These are phyloP conservation scores for Sedum album DNA, from an alignment of 164 flowering plant genomes.

Conservation along the genomic window DNA sequence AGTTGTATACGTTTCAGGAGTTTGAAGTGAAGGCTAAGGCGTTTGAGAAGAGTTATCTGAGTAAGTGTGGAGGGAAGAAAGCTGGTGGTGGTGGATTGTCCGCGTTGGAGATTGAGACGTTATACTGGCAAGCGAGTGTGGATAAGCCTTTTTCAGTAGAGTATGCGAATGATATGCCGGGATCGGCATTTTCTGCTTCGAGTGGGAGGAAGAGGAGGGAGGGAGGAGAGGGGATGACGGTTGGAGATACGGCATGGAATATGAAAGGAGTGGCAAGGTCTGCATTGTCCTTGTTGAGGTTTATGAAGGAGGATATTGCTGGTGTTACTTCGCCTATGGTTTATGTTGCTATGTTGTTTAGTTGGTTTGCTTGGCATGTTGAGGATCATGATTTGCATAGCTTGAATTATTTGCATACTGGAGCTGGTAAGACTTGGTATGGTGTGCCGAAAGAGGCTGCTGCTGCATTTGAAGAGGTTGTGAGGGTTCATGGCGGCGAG, in stretches of 20 bases:
- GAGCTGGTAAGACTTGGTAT: constrained; percentile 96
- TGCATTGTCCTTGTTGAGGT: constrained; percentile 72
- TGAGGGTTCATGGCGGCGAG: constrained; percentile 87
- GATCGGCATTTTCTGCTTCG: constrained; percentile 60
- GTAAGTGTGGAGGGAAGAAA: constrained; percentile 24
- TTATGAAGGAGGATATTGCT: constrained; percentile 98
- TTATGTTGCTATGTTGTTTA: constrained; percentile 92
- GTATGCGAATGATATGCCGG: constrained; percentile 99
- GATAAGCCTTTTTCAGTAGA: constrained; percentile 90
- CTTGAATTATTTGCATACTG: constrained; percentile 91
- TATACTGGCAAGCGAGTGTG: constrained; percentile 82
- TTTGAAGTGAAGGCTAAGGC: constrained; percentile 79
- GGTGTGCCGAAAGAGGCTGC: constrained; percentile 94
- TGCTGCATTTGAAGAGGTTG: constrained; percentile 83
- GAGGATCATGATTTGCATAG: constrained; percentile 99
- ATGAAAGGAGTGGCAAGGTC: constrained; percentile 90
- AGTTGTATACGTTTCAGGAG: constrained; percentile 55
- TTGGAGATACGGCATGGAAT: constrained; percentile 90
- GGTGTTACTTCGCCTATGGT: constrained; percentile 99
- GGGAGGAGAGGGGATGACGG: constrained; percentile 29
- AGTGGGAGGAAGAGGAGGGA: constrained; percentile 19
- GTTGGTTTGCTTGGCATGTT: constrained; percentile 99
- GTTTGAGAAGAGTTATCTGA: constrained; percentile 61
- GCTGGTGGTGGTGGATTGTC: constrained; percentile 26
- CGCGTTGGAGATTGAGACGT: constrained; percentile 67